Base-by-base conservation (phyloP, 2,329 filamentous ascomycete species). In the Pseudophaeomoniella oleicola region DNA sequence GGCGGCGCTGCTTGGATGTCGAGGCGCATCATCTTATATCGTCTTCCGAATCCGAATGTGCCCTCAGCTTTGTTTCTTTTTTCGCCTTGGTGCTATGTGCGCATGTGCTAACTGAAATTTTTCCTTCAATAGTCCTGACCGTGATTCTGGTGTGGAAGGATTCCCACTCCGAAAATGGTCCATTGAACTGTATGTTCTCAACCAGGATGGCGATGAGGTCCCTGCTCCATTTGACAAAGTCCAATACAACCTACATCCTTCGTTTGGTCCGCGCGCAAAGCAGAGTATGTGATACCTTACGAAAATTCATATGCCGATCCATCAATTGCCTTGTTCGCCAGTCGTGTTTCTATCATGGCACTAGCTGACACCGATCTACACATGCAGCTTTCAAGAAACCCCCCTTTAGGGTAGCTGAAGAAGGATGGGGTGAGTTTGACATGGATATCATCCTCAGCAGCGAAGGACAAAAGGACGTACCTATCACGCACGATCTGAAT, bases 351-450 rank as follows among this genome's bases (percentile, higher is more conserved):
- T 13, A n/a, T n/a, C n/a, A n/a, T n/a, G n/a, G n/a, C n/a, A n/a
- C n/a, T n/a, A n/a, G n/a, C n/a, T n/a, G n/a, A n/a, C n/a, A n/a
- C n/a, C n/a, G n/a, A n/a, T n/a, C 9, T 17, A 17, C 32, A 18
- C 32, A 14, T 11, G 36, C 47, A 90, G 83, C 75, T 16, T 81
- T 94, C 64, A 79, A 78, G 53, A 78, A 81, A 45, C 75, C 86
- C 0, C 90, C 90, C 0, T 98, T 96, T 64, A 72, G 71, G 46
- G 93, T 93, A 59, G 69, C 76, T 44, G 93, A 98, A 60, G 83
- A 94, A 62, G 90, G 90, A 48, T 98, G 90, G 90, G 90, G 90
- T 52, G 90, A 96, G 63, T 98, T 98, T 57, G 90, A 96, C 56
- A 88, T 98, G 77, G 70, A 68, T 34, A 90, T 96, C 51, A 75